A percentile compares a stretch with the other conserved stretches of the same genome.
These are phyloP conservation scores for Cystofilobasidium capitatum DNA, from an alignment of 768 basidiomycete genomes.

Conservation along the genomic window DNA sequence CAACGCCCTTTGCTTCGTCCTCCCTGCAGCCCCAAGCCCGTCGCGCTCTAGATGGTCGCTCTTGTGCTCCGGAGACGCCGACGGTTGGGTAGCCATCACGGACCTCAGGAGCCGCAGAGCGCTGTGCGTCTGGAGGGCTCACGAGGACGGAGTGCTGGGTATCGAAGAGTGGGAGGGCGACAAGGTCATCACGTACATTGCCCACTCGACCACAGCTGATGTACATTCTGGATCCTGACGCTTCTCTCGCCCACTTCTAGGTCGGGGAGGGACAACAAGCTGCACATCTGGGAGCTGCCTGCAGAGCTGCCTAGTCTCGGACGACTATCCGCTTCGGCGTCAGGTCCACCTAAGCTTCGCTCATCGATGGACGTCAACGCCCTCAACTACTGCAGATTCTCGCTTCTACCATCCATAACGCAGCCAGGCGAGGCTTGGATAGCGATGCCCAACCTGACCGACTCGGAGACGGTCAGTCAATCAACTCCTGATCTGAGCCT, in stretches of 20 bases:
- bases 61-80: constrained; percentile 74
- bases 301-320: constrained; percentile 46
- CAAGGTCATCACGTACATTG: constrained; percentile 60
- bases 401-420: constrained; percentile 46
- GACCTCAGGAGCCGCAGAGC: constrained; percentile 69
- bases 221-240: neutral
- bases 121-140: constrained; percentile 64
- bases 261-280: constrained; percentile 75
- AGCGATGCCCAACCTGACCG: constrained; percentile 77
- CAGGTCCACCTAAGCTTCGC: constrained; percentile 44
- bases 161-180: constrained; percentile 59
- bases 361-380: constrained; percentile 84
- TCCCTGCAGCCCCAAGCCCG: neutral
- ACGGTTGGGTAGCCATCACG: constrained; percentile 66
- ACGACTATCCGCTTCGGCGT: constrained; percentile 44
- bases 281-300: constrained; percentile 61
- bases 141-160: constrained; percentile 65
- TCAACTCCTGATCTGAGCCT: too few species aligned
- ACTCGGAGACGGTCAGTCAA: constrained; percentile 63
- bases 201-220: constrained; percentile 22
- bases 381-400: constrained; percentile 86
- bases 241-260: constrained; percentile 39
- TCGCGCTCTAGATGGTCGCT: constrained; percentile 53
- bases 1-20: constrained; percentile 53
- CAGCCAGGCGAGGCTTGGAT: constrained; percentile 46